phyloP scores from a whole-genome alignment of 495 filamentous ascomycete species.

The Aspergillus bertholletiae region DNA sequence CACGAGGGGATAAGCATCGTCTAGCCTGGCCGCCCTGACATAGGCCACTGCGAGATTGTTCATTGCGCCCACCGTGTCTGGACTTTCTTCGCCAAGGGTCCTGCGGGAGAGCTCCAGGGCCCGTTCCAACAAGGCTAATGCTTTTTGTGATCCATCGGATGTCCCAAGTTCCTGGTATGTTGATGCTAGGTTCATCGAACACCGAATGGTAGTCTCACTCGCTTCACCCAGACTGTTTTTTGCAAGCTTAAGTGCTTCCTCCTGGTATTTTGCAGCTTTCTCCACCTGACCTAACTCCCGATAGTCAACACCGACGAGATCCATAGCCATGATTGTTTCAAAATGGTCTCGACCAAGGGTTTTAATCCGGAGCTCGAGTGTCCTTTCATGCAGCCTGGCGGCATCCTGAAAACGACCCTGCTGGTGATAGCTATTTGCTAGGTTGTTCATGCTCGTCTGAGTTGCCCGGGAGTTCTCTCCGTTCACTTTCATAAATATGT shows the following conservation, averaged over 20 bases:
- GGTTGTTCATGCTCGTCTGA: background rate
- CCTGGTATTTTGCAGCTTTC: background rate
- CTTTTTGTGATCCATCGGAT: background rate
- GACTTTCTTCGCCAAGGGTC: background rate
- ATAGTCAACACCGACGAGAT: background rate
- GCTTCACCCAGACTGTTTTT: background rate
- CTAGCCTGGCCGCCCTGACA: background rate
- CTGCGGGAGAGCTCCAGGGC: background rate
- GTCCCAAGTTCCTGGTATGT: background rate
- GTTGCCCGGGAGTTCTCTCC: background rate
- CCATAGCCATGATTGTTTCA: background rate
- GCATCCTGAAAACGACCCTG: background rate
- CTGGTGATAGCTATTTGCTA: background rate
- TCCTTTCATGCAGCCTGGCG: background rate
- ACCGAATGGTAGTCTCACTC: background rate
- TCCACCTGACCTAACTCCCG: background rate
- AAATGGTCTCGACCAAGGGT: background rate
- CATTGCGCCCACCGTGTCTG: background rate
- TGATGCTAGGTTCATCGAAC: background rate
- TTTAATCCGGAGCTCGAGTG: background rate
- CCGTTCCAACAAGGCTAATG: background rate
- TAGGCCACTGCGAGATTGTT: constrained; percentile 1
- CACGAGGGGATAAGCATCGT: background rate
- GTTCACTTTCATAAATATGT: background rate
- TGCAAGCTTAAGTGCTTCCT: background rate